Evolutionary conservation across 805 yeast species (phyloP), one percentile per base, ranked within the genome.

Genomic region (Millerozyma acaciae): DNA sequence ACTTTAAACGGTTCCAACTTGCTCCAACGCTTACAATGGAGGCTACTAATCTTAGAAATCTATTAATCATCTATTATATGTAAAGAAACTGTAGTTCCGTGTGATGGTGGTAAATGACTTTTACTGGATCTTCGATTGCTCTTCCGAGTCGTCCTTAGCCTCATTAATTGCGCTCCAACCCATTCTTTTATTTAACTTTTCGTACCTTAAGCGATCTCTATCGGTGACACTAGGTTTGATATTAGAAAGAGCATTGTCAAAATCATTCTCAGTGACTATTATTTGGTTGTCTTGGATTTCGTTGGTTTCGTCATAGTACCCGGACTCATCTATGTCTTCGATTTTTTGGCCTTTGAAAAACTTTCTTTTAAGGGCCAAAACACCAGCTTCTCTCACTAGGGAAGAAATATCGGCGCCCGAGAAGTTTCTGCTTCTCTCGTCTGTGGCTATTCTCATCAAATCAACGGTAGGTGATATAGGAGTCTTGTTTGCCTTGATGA

Each of bases 321-420:
- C 69, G 23, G 64, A 56, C 28, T 44, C 49, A 42, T 64, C 68
- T 44, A 51, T 57, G 55, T 57, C 65, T 51, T 40, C 65, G 46
- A 57, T 65, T 33, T 56, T 42, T 35, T 63, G 68, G 16, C 60
- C 60, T 12, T 47, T 48, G 57, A 83, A 84, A 43, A 84, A 80
- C 47, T 73, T 79, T 55, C 79, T 77, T 55, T 87, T 84, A 55
- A 89, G 69, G 1, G 97, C 94, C 32, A 76, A 62, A 5, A 88
- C 93, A 45, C 95, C 88, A n/a, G 97, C 95, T 53, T 93, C 97
- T 49, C 96, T 73, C 2, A 85, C 90, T 37, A 93, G 62, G 3
- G 96, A 87, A 1, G 95, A 87, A 36, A 93, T 69, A 68, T 93
- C 98, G 0, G 98, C 98, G 53, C 98, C 98, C 3, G 95, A 84